Conservation (phyloP, 768 basidiomycete genomes). For the Russula sp. region DNA sequence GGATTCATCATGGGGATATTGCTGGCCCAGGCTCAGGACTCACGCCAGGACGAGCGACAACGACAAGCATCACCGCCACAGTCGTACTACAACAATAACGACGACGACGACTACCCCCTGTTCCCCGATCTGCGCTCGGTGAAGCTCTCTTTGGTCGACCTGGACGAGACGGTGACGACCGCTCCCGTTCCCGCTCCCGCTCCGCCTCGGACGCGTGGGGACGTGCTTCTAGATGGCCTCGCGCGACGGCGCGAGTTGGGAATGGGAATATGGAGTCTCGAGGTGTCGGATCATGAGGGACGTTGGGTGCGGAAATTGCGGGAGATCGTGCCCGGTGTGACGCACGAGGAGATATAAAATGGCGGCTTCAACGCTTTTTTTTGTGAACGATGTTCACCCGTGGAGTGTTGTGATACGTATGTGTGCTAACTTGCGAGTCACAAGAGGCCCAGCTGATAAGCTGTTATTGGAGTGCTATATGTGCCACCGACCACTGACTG, state of each 20-base stretch:
- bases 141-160: slow-evolving; percentile 2
- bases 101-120: too few relatives aligned
- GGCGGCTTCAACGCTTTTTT: too few relatives aligned
- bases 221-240: neutral
- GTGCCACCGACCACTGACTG: too few relatives aligned
- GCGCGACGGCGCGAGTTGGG: neutral
- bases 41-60: neutral
- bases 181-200: too few relatives aligned
- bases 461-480: too few relatives aligned
- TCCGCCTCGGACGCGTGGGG: neutral
- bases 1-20: neutral
- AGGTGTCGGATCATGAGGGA: neutral
- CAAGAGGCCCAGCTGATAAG: too few relatives aligned
- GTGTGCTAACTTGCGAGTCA: too few relatives aligned
- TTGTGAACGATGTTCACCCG: too few relatives aligned
- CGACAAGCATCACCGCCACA: neutral
- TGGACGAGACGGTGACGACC: neutral
- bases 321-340: neutral
- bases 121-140: neutral
- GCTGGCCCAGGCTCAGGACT: neutral
- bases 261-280: neutral
- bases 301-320: neutral
- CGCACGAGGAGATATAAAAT: neutral
- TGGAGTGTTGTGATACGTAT: too few relatives aligned
- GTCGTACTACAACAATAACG: too few relatives aligned